phyloP scores from a whole-genome alignment of 495 filamentous ascomycete species.

The Xylaria curta region DNA sequence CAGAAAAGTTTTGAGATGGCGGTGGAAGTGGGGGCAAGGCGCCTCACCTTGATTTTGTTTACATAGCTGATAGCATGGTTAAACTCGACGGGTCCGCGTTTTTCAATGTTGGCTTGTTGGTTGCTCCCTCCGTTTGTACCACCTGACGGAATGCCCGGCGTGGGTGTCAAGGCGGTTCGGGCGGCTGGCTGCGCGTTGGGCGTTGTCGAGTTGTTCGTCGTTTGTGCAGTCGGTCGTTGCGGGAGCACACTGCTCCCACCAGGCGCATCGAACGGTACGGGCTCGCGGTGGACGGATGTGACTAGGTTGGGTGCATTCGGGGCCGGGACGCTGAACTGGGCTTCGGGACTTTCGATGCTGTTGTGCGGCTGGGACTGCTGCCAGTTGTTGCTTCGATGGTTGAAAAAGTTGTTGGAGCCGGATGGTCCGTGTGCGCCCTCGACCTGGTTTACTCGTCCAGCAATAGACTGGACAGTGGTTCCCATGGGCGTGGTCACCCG shows the following conservation, averaged over 20 bases:
- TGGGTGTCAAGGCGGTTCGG: constrained; percentile 59
- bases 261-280: constrained; percentile 54
- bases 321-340: constrained; percentile 57
- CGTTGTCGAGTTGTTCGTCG: constrained; percentile 64
- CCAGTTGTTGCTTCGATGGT: constrained; percentile 53
- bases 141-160: constrained; percentile 46
- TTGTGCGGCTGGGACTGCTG: constrained; percentile 63
- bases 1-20: constrained; percentile 32
- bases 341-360: constrained; percentile 61
- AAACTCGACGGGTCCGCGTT: constrained; percentile 95
- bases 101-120: constrained; percentile 71
- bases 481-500: constrained; percentile 97
- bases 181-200: constrained; percentile 44
- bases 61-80: constrained; percentile 99
- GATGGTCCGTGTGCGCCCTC: constrained; percentile 50
- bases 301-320: constrained; percentile 54
- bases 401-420: constrained; percentile 43
- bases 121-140: constrained; percentile 51
- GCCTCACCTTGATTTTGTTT: constrained; percentile 95
- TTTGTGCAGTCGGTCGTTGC: constrained; percentile 79
- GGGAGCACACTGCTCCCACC: constrained; percentile 70
- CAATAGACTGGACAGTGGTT: constrained; percentile 62
- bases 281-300: constrained; percentile 50
- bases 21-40: constrained; percentile 30
- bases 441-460: constrained; percentile 49